Evolutionary conservation across 345 rosid species (phyloP), one percentile per base, ranked within the genome.

Genomic region (Hibiscus trionum): DNA sequence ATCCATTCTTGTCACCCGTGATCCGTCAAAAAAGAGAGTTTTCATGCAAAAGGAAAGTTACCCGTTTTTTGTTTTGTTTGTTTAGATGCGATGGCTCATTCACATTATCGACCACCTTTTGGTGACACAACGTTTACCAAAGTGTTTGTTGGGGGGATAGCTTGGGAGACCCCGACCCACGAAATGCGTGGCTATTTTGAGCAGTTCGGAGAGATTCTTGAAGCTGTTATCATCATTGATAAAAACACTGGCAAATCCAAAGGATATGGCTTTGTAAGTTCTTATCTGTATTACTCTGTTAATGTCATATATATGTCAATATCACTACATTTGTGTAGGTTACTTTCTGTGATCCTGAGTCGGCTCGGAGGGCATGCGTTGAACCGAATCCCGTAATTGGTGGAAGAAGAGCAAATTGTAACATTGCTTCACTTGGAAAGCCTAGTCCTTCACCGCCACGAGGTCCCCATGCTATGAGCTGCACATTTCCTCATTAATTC

Each of bases 91-190:
- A 88, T 84, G 88, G 85, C 84, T 60, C 75, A 78, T 75, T 84
- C 86, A 55, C 86, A 84, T 75, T 84, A 90, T 84, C 97, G 97
- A 73, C 87, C 96, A 19, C 96, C 86, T 84, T 93, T 93, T 47
- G 97, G 98, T 26, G 98, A 93, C 85, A 91, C 98, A 27, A 93
- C 97, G n/a, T 71, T 82, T 53, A 91, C 97, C 24, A 93, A 93
- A 80, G 90, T 93, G 61, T 93, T 93, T 61, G 93, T 93, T n/a
- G 98, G 97, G 39, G 98, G 98, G 2, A 81, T 93, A 67, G 98
- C 98, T n/a, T 93, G 98, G 98, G 98, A 93, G 85, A 91, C 98
- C 24, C 96, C 92, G 0, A 85, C 97, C 3, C 91, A 88, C 29
- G 93, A 89, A 76, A 85, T 93, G 97, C 89, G 89, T 15, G 80